Evolutionary conservation across 352 stramenopile species (phyloP), one percentile per base, ranked within the genome.

Genomic region (Ochromonadaceae sp.): DNA sequence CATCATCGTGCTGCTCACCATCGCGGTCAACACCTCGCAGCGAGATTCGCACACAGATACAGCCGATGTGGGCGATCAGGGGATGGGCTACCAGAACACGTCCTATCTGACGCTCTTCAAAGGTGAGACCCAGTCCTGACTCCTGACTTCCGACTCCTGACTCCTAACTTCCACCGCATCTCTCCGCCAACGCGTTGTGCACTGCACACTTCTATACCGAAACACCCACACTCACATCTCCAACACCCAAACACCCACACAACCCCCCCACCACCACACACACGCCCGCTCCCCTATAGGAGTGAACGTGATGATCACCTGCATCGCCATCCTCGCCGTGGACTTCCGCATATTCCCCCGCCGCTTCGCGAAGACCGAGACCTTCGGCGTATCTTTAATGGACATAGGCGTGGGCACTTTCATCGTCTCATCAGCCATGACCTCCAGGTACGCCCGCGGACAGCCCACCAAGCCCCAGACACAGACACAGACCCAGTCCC

Each of bases 371-470:
- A 81, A 81, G 62, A 97, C 92, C 10, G 91, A 98, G 80, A 84
- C 79, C 25, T 83, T 83, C 59, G 92, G 93, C 42, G 96, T 94
- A 66, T 93, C 90, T 44, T 83, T 97, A 72, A 99, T 99, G 93
- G 93, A 99, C 73, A 80, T 97, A 55, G 93, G 93, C 44, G 89
- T 95, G 0, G 89, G 87, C 5, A 82, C 74, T 4, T 97, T 97
- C 77, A 84, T 95, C 48, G 79, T 97, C 36, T 91, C 90, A 78
- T 48, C 53, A 7, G 53, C 53, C 9, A 38, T 86, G 38, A 80
- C 81, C 17, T 88, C 82, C 26, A 70, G 76, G 3, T 83, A 82
- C 66, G 81, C 82, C 30, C 2, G 43, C 25, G 15, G 5, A 14
- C 10, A 63, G 57, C 34, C 22, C 22, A 2, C 34, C 42, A 26